A percentile compares a stretch with the other conserved stretches of the same genome.
Evolutionary conservation across 805 yeast species (phyloP).

Genomic region (Myxozyma sirexii): DNA sequence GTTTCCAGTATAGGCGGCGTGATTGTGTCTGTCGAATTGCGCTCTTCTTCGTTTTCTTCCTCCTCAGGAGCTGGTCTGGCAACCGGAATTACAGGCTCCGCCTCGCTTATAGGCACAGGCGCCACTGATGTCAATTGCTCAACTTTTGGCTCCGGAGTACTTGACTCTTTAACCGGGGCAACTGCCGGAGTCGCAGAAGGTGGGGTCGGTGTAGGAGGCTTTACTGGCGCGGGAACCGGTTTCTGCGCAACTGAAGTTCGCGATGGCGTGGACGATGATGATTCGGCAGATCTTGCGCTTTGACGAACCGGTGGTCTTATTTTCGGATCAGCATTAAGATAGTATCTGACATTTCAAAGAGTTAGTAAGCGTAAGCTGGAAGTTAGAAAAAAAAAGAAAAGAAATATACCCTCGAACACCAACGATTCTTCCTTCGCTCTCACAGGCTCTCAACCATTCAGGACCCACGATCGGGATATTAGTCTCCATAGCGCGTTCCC

Average conservation of each 20-base stretch:
- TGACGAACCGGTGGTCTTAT: slow-evolving; percentile 35
- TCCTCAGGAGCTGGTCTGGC: slow-evolving; percentile 1
- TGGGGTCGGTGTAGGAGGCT: neutral
- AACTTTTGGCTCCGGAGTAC: neutral
- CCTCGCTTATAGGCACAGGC: neutral
- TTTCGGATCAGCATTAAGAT: slow-evolving; percentile 46
- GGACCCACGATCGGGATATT: slow-evolving; percentile 95
- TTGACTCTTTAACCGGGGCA: neutral
- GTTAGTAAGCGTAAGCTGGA: neutral
- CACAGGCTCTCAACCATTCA: slow-evolving; percentile 96
- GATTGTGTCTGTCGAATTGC: too few relatives aligned
- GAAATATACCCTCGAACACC: slow-evolving; percentile 82
- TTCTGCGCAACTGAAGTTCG: neutral
- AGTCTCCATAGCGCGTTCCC: slow-evolving; percentile 74
- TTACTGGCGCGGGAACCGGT: neutral
- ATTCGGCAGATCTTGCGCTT: neutral
- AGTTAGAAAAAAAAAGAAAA: neutral
- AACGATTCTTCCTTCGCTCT: slow-evolving; percentile 79
- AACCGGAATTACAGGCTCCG: too few relatives aligned
- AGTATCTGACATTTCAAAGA: slow-evolving; percentile 41
- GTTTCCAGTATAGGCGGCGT: too few relatives aligned
- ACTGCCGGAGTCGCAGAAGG: neutral
- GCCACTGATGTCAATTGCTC: neutral
- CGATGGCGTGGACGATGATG: neutral
- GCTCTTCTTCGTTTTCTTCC: too few relatives aligned